These are phyloP conservation scores for Dioszegia crocea DNA, from an alignment of 768 basidiomycete species.

Conservation along the genomic window DNA sequence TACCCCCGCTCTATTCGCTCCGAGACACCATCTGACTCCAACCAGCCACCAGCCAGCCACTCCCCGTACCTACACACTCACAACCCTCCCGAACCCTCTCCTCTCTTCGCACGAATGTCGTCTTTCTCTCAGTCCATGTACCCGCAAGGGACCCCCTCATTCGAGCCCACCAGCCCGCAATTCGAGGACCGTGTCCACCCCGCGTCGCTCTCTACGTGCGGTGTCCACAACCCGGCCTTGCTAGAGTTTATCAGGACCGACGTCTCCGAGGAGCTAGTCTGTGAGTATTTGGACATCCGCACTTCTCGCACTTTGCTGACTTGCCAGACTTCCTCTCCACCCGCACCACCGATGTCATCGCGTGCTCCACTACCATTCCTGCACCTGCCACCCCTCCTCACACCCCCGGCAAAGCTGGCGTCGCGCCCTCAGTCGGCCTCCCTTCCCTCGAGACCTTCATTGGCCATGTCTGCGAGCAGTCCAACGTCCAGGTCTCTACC, in stretches of 20 bases:
- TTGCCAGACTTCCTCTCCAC: constrained; percentile 64
- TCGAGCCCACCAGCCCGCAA: constrained; percentile 35
- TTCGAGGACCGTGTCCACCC: constrained; percentile 49
- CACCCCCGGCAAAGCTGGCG: constrained; percentile 57
- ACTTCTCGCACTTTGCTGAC: not conserved
- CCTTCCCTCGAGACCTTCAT: constrained; percentile 79
- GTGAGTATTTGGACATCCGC: constrained; percentile 44
- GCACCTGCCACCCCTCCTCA: constrained; percentile 64
- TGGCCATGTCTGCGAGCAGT: constrained; percentile 68
- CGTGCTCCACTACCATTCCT: constrained; percentile 48
- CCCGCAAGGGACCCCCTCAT: constrained; percentile 37
- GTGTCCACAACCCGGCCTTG: constrained; percentile 72
- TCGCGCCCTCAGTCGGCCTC: constrained; percentile 24
- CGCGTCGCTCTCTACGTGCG: constrained; percentile 43
- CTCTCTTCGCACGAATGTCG: not conserved
- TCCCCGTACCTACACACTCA: not conserved
- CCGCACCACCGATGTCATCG: constrained; percentile 70
- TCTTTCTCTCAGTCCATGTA: constrained; percentile 24
- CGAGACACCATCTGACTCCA: not conserved
- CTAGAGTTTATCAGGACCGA: constrained; percentile 70
- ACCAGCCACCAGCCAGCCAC: not conserved
- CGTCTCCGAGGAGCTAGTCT: constrained; percentile 79
- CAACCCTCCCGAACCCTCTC: not conserved
- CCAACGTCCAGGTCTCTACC: constrained; percentile 85
- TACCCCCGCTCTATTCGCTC: not conserved